Conservation (phyloP, 2,329 filamentous ascomycete genomes). For the Septoria petroselini region DNA sequence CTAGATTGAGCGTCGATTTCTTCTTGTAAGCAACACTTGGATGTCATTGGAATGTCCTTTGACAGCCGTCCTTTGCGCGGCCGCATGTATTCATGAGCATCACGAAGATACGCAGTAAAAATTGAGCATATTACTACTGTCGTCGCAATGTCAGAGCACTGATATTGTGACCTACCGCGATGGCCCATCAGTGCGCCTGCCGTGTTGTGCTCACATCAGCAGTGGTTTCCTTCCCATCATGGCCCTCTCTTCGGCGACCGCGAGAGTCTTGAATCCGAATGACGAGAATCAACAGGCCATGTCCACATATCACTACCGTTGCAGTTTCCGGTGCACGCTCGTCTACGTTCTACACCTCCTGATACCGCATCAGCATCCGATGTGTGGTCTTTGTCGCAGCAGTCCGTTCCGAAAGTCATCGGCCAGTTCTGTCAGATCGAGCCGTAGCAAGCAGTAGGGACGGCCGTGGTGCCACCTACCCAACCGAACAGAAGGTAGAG, state of each 20-base stretch:
- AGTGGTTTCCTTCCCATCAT: too few relatives aligned
- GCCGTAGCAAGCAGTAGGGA: neutral
- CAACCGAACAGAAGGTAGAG: neutral
- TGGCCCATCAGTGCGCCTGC: too few relatives aligned
- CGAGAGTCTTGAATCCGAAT: too few relatives aligned
- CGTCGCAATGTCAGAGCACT: too few relatives aligned
- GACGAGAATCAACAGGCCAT: too few relatives aligned
- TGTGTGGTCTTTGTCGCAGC: slow-evolving; percentile 10
- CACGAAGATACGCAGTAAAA: slow-evolving; percentile 6
- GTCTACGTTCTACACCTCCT: slow-evolving; percentile 8
- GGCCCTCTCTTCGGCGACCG: too few relatives aligned
- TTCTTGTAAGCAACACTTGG: neutral
- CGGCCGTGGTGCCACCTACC: neutral
- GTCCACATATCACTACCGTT: too few relatives aligned
- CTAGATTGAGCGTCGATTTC: slow-evolving; percentile 22
- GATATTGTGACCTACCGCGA: too few relatives aligned
- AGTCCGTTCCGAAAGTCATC: slow-evolving; percentile 4
- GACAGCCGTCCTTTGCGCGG: neutral
- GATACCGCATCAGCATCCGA: slow-evolving; percentile 1
- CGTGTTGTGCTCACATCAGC: too few relatives aligned
- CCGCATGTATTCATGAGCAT: neutral
- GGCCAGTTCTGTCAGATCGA: neutral
- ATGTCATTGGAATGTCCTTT: too few relatives aligned
- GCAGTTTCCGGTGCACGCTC: too few relatives aligned
- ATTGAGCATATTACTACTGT: too few relatives aligned